Base-by-base conservation (phyloP, 1,139 yeast species). In the Magnusiomyces magnusii region DNA sequence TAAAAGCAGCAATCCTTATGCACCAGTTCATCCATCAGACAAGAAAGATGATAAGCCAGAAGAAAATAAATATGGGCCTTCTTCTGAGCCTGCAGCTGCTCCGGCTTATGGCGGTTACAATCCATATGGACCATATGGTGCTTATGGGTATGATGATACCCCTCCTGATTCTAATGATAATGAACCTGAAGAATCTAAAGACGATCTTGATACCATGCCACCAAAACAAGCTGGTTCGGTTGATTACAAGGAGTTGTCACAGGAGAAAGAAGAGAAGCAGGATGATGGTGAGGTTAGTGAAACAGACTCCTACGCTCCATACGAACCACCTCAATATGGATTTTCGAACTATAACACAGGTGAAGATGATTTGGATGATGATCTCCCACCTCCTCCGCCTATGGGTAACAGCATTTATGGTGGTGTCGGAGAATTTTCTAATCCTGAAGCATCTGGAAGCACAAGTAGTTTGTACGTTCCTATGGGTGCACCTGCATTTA, bases 291-390 rank as follows among this genome's bases (percentile, higher is more conserved):
- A 17, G 3, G 56, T 27, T 25, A 31, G 27, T 28, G 51, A 50
- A 21, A 31, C n/a, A 5, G 53, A 53, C 24, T 51, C 27, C 39
- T 51, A 51, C 51, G 55, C 56, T 13, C 54, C 62, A 31, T 61
- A 61, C 28, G 60, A 60, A n/a, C 61, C 61, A 17, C 64, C 69
- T 47, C 69, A 71, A 28, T 76, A 72, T 31, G 71, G 68, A 19
- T 28, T 2, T 44, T 31, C n/a, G 3, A 24, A 34, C 39, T 13
- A 56, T 27, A 39, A 54, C 24, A 50, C 39, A 27, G 42, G 7
- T n/a, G 51, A 55, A 17, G 28, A 49, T 2, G 44, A 39, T 36
- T 15, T 24, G 27, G 23, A 21, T 7, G 49, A 51, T 42, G 55
- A 47, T 15, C 27, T 51, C 13, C 41, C 57, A 39, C 44, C 19